phyloP scores from a whole-genome alignment of 257 asterid species.

The Galeopsis tetrahit region DNA sequence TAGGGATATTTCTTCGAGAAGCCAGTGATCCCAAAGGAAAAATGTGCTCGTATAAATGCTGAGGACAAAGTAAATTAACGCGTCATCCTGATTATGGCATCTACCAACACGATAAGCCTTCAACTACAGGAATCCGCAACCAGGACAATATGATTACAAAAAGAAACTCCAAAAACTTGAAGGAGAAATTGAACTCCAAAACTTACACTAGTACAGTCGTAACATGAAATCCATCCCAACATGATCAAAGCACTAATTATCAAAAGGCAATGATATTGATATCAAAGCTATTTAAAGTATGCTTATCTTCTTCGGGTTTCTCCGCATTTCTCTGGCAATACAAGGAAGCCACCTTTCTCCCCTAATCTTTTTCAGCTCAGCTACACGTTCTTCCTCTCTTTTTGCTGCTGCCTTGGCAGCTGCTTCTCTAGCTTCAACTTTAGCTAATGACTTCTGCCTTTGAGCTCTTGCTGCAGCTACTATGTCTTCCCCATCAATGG shows the following conservation, averaged over 20 bases:
- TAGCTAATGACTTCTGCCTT: slow-evolving; percentile 59
- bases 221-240: background rate
- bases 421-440: slow-evolving; percentile 70
- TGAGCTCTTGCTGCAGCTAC: slow-evolving; percentile 60
- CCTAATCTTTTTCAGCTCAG: slow-evolving; percentile 62
- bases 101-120: too few relatives aligned
- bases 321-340: slow-evolving; percentile 58
- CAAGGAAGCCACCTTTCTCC: slow-evolving; percentile 93
- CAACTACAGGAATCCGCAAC: too few relatives aligned
- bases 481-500: slow-evolving; percentile 65
- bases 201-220: background rate
- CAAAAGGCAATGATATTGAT: background rate
- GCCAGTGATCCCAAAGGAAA: background rate
- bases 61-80: background rate
- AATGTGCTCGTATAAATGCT: background rate
- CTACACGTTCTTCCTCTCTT: slow-evolving; percentile 78
- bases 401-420: slow-evolving; percentile 65
- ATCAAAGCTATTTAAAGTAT: background rate
- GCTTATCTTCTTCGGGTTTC: slow-evolving; percentile 21
- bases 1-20: background rate
- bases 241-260: background rate
- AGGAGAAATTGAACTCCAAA: background rate
- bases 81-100: too few relatives aligned
- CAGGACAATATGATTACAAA: too few relatives aligned
- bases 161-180: too few relatives aligned